Evolutionary conservation across 2,329 filamentous ascomycete species (phyloP), one percentile per base, ranked within the genome.

Genomic region (Aureobasidium lini): DNA sequence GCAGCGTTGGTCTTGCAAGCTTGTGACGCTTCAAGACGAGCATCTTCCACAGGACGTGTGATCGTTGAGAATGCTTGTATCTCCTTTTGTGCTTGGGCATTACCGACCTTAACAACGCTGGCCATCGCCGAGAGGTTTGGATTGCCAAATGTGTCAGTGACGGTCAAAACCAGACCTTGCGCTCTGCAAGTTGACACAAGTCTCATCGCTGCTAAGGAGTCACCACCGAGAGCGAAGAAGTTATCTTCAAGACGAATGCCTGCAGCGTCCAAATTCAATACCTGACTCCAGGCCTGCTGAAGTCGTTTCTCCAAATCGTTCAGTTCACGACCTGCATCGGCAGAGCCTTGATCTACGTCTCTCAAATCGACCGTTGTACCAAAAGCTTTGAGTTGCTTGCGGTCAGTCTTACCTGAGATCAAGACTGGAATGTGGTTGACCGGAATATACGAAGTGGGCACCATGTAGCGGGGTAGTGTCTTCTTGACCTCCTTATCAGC

Each of bases 121-220:
- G 79, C 77, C 79, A 82, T 81, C 0, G 69, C 73, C 1, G 75
- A 67, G 4, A 79, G 67, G 7, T 68, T 73, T 28, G 76, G 74
- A 53, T 77, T 69, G 2, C 62, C 56, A 64, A 80, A 79, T 23
- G 77, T 72, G 46, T 76, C 72, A 4, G 72, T 70, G 2, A 80
- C 77, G 0, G 70, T 73, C 1, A 79, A 62, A 13, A 65, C 66
- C 7, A 74, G 62, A 3, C 72, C 72, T 39, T 70, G 64, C 1
- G 65, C 56, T 7, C 74, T 71, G 23, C 71, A 71, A 13, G 69
- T 70, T 5, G 74, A 73, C 0, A 75, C 74, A 1, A 79, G 68
- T 40, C 69, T 70, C 74, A 79, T 79, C 0, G 77, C 77, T 3
- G 69, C 64, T 5, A 79, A 70, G 0, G 76, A 78, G 56, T 79